Conservation (phyloP, 2,329 filamentous ascomycete species). For the Aspergillus nomiae region DNA sequence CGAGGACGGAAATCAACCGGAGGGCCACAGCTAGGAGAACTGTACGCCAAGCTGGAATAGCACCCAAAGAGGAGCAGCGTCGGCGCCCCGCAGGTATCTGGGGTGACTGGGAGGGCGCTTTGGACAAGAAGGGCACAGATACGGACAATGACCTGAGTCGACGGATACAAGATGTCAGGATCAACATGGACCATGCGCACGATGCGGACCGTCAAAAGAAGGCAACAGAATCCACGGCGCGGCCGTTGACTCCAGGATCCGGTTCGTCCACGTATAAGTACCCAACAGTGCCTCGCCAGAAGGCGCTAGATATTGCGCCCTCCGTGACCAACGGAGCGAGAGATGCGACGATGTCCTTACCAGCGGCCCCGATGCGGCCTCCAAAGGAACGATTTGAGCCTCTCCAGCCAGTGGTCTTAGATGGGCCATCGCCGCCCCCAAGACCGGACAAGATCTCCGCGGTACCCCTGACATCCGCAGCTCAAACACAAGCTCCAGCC, state of each 20-base stretch:
- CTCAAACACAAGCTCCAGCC: slow-evolving; percentile 16
- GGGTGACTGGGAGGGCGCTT: slow-evolving; percentile 55
- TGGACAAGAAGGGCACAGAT: slow-evolving; percentile 34
- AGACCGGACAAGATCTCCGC: slow-evolving; percentile 30
- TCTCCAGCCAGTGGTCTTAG: slow-evolving; percentile 17
- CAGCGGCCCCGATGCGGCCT: slow-evolving; percentile 40
- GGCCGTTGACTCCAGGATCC: slow-evolving; percentile 18
- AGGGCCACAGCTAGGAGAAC: slow-evolving; percentile 64
- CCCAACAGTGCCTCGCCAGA: slow-evolving; percentile 45
- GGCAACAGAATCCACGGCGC: slow-evolving; percentile 14
- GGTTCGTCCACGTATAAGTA: slow-evolving; percentile 43
- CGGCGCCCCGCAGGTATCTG: slow-evolving; percentile 57
- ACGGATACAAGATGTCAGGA: slow-evolving; percentile 55
- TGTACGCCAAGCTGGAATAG: slow-evolving; percentile 59
- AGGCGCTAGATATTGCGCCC: slow-evolving; percentile 26
- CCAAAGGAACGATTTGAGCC: slow-evolving; percentile 36
- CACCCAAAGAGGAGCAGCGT: slow-evolving; percentile 59
- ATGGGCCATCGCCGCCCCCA: slow-evolving; percentile 25
- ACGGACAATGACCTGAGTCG: slow-evolving; percentile 50
- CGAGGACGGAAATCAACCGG: slow-evolving; percentile 69
- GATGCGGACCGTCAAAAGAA: slow-evolving; percentile 11
- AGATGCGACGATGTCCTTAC: slow-evolving; percentile 20
- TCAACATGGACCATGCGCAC: slow-evolving; percentile 37
- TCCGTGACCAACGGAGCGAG: slow-evolving; percentile 20
- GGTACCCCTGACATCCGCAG: slow-evolving; percentile 14